These are phyloP conservation scores for Xylariaceae sp. DNA, from an alignment of 2,329 filamentous ascomycete species.

Conservation along the genomic window DNA sequence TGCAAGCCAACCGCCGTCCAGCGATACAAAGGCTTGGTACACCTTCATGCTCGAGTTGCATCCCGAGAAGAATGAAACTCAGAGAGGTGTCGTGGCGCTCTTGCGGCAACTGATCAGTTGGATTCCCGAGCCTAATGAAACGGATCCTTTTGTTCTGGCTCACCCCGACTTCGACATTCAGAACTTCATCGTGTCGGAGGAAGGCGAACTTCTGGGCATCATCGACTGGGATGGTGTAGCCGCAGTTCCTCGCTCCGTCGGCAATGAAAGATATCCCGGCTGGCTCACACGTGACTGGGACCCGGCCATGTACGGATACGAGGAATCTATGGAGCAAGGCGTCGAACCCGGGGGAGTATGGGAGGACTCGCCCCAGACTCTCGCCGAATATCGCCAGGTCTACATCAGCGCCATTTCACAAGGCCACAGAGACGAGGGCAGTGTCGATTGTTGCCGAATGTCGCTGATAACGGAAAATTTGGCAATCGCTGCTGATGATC, in stretches of 20 bases:
- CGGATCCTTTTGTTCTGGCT: conserved; percentile 24
- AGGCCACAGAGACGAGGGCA: neutral
- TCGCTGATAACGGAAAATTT: conserved; percentile 20
- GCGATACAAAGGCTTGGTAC: conserved; percentile 10
- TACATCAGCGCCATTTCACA: conserved; percentile 5
- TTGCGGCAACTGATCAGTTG: conserved; percentile 12
- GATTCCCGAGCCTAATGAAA: conserved; percentile 7
- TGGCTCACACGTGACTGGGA: conserved; percentile 24
- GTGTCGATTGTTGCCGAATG: conserved; percentile 2
- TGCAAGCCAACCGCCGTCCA: neutral
- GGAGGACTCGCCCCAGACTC: conserved; percentile 18
- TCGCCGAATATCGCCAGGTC: conserved; percentile 12
- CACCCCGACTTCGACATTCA: conserved; percentile 42
- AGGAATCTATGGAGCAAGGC: conserved; percentile 21
- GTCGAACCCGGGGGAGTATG: conserved; percentile 15
- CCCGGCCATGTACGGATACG: conserved; percentile 14
- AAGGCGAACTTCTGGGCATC: conserved; percentile 38
- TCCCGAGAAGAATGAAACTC: neutral
- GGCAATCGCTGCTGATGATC: conserved; percentile 10
- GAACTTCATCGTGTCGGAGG: conserved; percentile 41
- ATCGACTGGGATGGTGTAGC: conserved; percentile 43
- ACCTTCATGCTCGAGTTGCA: conserved; percentile 11
- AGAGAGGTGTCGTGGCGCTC: neutral
- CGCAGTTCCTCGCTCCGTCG: conserved; percentile 35
- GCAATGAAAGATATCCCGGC: conserved; percentile 31